Evolutionary conservation across 2,329 filamentous ascomycete species (phyloP).

Genomic region (Madurella mycetomatis): DNA sequence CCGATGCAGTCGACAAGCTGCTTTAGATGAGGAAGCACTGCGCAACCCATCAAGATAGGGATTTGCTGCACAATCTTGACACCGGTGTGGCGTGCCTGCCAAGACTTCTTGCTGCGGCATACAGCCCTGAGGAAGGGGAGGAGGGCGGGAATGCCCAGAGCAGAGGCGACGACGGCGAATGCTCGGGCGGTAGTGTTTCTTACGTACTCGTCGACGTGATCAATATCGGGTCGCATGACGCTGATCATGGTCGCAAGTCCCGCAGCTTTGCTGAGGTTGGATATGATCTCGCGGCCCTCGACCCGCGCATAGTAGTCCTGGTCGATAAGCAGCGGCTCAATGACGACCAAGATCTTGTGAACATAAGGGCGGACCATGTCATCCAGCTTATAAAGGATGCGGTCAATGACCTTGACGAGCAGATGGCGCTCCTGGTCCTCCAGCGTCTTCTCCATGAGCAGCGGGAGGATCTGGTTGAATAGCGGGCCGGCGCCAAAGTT

Average conservation of each 20-base stretch:
- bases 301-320: slow-evolving; percentile 99
- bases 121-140: slow-evolving; percentile 93
- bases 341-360: slow-evolving; percentile 97
- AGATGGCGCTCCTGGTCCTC: slow-evolving; percentile 98
- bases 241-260: slow-evolving; percentile 98
- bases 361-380: slow-evolving; percentile 94
- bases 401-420: slow-evolving; percentile 97
- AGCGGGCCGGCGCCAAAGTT: slow-evolving; percentile 91
- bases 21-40: slow-evolving; percentile 90
- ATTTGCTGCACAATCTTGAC: slow-evolving; percentile 99
- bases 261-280: slow-evolving; percentile 93
- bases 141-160: slow-evolving; percentile 89
- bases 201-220: slow-evolving; percentile 97
- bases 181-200: slow-evolving; percentile 95
- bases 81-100: slow-evolving; percentile 95
- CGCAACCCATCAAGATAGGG: slow-evolving; percentile 97
- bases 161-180: slow-evolving; percentile 94
- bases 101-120: slow-evolving; percentile 97
- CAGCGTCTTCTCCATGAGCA: slow-evolving; percentile 96
- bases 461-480: slow-evolving; percentile 94
- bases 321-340: slow-evolving; percentile 97
- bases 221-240: slow-evolving; percentile 97
- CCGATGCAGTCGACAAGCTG: slow-evolving; percentile 95
- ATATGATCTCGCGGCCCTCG: slow-evolving; percentile 97
- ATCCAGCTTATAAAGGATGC: slow-evolving; percentile 96